phyloP scores from a whole-genome alignment of 2,329 filamentous ascomycete species.

The Dothistroma pini region DNA sequence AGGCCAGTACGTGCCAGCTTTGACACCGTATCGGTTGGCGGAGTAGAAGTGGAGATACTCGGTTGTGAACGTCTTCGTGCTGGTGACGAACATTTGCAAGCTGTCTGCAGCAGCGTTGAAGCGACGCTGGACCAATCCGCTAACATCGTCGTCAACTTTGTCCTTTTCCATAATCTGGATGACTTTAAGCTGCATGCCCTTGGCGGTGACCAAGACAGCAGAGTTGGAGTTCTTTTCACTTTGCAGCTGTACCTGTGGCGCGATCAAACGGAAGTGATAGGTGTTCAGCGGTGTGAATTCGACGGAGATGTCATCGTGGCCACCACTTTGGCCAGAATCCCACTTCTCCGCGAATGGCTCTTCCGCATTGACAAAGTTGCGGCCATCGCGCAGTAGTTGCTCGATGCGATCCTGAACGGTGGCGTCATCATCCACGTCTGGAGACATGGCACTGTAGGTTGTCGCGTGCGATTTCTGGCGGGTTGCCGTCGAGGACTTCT shows the following conservation, averaged over 20 bases:
- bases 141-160: constrained; percentile 85
- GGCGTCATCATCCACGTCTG: constrained; percentile 56
- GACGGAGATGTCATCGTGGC: constrained; percentile 68
- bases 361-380: constrained; percentile 73
- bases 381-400: constrained; percentile 78
- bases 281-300: constrained; percentile 90
- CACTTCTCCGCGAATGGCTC: constrained; percentile 52
- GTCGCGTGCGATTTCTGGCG: constrained; percentile 28
- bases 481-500: constrained; percentile 36
- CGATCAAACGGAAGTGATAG: constrained; percentile 92
- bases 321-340: constrained; percentile 16
- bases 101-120: constrained; percentile 97
- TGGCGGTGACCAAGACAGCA: constrained; percentile 92
- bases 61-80: constrained; percentile 82
- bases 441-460: constrained; percentile 31
- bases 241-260: constrained; percentile 95
- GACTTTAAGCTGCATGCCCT: constrained; percentile 97
- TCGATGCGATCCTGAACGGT: constrained; percentile 82
- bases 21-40: constrained; percentile 85
- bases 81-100: constrained; percentile 96
- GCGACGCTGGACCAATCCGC: constrained; percentile 88
- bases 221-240: constrained; percentile 98
- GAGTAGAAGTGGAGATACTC: constrained; percentile 89
- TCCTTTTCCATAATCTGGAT: constrained; percentile 98
- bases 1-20: constrained; percentile 83